These are phyloP conservation scores for Mallotus repandus DNA, from an alignment of 441 rosid genomes.

Conservation along the genomic window DNA sequence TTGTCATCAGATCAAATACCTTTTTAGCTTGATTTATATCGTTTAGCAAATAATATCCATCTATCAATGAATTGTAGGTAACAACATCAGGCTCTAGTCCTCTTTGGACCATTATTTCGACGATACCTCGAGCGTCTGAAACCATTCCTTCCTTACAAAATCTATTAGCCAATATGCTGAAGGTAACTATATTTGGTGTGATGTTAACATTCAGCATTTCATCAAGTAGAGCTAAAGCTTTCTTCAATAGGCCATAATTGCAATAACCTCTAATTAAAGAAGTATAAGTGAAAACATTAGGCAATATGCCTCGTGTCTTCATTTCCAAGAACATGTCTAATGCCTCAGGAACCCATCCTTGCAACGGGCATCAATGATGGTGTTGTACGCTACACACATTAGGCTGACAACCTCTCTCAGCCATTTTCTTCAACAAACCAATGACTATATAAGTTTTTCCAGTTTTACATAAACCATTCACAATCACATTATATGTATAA, in stretches of 20 bases:
- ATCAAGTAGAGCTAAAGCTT: not conserved
- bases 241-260: not conserved
- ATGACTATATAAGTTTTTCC: not conserved
- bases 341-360: not conserved
- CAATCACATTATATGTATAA: conserved; percentile 1
- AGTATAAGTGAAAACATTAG: not conserved
- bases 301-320: not conserved
- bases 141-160: no score
- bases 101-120: no score
- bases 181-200: not conserved
- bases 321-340: not conserved
- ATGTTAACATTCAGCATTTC: not conserved
- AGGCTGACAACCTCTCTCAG: not conserved
- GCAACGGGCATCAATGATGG: not conserved
- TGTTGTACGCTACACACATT: not conserved
- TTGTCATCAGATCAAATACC: no score
- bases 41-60: no score
- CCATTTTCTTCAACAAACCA: not conserved
- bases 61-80: no score
- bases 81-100: no score
- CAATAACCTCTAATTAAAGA: not conserved
- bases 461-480: not conserved
- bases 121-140: no score
- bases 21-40: no score
- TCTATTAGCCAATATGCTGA: not conserved